Percentiles rank a stretch among this genome's conserved stretches.
Evolutionary conservation across 192 early-diverging fungal genomes (phyloP).

Genomic region (Coemansia sp.): DNA sequence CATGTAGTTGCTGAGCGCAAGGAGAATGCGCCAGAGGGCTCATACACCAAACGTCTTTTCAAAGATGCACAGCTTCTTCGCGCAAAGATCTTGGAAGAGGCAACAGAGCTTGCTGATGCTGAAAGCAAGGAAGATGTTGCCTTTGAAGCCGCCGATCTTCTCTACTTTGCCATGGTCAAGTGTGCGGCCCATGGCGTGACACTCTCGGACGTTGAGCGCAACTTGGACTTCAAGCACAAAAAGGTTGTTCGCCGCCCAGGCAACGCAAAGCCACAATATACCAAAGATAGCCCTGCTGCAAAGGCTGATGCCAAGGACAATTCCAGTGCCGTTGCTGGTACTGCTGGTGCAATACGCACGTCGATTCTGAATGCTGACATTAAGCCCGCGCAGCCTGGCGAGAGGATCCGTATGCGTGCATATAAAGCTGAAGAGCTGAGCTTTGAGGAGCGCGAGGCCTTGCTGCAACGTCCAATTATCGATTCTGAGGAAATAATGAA

Average conservation of each 20-base stretch:
- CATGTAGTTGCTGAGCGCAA: constrained; percentile 69
- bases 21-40: constrained; percentile 75
- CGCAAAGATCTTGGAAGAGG: constrained; percentile 96
- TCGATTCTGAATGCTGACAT: constrained; percentile 42
- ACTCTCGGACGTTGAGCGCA: constrained; percentile 82
- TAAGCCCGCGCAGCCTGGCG: constrained; percentile 41
- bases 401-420: constrained; percentile 73
- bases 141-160: constrained; percentile 92
- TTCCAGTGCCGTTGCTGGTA: constrained; percentile 18
- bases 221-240: constrained; percentile 77
- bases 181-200: constrained; percentile 79
- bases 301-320: not conserved
- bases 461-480: constrained; percentile 90
- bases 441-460: constrained; percentile 53
- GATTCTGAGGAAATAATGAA: constrained; percentile 85
- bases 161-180: constrained; percentile 93
- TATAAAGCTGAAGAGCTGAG: constrained; percentile 61
- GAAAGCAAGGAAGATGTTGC: constrained; percentile 74
- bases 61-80: constrained; percentile 74
- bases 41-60: constrained; percentile 90
- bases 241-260: constrained; percentile 88
- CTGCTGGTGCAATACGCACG: constrained; percentile 19
- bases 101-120: constrained; percentile 87
- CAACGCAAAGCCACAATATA: constrained; percentile 88
- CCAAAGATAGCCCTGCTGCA: constrained; percentile 13